Conservation (phyloP, 345 rosid species). For the Acer negundo region DNA sequence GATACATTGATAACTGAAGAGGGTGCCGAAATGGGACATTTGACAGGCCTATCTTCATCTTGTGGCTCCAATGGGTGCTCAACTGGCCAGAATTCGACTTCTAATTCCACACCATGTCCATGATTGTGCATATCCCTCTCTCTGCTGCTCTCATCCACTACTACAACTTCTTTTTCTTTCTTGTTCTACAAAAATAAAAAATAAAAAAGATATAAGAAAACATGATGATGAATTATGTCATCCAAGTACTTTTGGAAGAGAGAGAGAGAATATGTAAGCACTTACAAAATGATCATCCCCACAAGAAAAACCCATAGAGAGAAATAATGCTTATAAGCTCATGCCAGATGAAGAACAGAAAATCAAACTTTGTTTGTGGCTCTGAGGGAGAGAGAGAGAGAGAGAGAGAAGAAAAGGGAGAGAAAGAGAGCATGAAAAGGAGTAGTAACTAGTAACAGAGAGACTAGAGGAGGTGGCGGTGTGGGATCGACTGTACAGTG, state of each 20-base stretch:
- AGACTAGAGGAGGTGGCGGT: slow-evolving; percentile 28
- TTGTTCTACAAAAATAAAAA: slow-evolving; percentile 22
- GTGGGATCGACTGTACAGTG: slow-evolving; percentile 46
- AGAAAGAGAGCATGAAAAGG: slow-evolving; percentile 43
- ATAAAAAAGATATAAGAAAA: background rate
- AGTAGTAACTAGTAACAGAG: slow-evolving; percentile 21
- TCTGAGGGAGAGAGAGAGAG: slow-evolving; percentile 13
- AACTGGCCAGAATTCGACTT: slow-evolving; percentile 77
- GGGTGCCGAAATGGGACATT: slow-evolving; percentile 69
- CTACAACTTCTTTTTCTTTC: slow-evolving; percentile 25
- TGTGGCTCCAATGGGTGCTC: slow-evolving; percentile 88
- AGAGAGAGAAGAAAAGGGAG: slow-evolving; percentile 17
- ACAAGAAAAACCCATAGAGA: slow-evolving; percentile 40
- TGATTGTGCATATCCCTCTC: slow-evolving; percentile 27
- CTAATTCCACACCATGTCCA: slow-evolving; percentile 34
- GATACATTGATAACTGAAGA: slow-evolving; percentile 67
- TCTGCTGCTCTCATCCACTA: slow-evolving; percentile 26
- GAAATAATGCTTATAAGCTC: slow-evolving; percentile 25
- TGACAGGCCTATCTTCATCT: slow-evolving; percentile 88
- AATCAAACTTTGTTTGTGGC: slow-evolving; percentile 29
- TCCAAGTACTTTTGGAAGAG: background rate
- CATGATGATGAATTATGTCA: background rate
- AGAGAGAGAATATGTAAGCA: slow-evolving; percentile 7
- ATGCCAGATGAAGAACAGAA: slow-evolving; percentile 25
- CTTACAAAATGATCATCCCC: slow-evolving; percentile 39